These are phyloP conservation scores for Avena insularis DNA, from an alignment of 176 grass and related monocot genomes.

Conservation along the genomic window DNA sequence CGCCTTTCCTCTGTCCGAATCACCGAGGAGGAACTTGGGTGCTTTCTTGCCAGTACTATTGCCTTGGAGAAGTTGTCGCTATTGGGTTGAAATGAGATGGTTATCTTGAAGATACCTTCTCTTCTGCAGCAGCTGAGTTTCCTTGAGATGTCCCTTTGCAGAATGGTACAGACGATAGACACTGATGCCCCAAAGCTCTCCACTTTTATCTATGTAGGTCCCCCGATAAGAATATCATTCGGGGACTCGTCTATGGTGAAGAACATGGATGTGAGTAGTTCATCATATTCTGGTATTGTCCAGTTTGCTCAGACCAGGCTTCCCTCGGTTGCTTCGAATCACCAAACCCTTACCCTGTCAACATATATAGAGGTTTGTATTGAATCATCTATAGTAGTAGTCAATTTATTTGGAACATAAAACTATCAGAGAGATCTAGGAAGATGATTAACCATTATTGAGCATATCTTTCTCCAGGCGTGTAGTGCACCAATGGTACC, in stretches of 20 bases:
- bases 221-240: background rate
- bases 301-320: conserved; percentile 24
- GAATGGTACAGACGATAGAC: background rate
- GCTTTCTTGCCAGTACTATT: conserved; percentile 11
- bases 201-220: background rate
- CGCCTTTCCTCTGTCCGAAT: background rate
- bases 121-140: conserved; percentile 16
- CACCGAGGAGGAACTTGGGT: conserved; percentile 21
- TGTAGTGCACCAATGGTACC: background rate
- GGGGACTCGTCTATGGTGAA: background rate
- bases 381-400: background rate
- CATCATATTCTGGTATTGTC: background rate
- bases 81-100: background rate
- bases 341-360: background rate
- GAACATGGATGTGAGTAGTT: background rate
- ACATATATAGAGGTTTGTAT: conserved; percentile 7
- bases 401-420: background rate
- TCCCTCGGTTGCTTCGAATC: conserved; percentile 2
- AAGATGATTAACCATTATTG: background rate
- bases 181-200: conserved; percentile 39
- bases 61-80: conserved; percentile 25
- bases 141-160: background rate
- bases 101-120: conserved; percentile 33
- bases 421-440: background rate
- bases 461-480: conserved; percentile 1